These are phyloP conservation scores for Cytospora mali DNA, from an alignment of 2,329 filamentous ascomycete species.

Conservation along the genomic window DNA sequence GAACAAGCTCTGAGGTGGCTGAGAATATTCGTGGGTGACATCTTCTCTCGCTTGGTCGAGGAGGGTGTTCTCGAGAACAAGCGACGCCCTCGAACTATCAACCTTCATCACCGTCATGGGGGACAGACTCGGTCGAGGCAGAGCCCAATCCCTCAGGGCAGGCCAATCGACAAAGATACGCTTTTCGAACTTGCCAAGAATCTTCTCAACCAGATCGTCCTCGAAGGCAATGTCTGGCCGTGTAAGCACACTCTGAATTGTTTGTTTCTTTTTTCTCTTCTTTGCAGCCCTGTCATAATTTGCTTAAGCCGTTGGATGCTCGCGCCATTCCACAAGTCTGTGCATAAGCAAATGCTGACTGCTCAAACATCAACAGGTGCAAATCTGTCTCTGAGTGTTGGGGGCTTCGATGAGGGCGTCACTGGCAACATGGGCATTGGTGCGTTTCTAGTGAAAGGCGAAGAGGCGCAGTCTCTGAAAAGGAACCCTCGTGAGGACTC, in stretches of 20 bases:
- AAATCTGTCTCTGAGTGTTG: conserved; percentile 86
- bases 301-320: background rate
- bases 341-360: background rate
- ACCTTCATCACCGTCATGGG: conserved; percentile 77
- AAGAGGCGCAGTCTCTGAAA: conserved; percentile 62
- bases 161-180: conserved; percentile 68
- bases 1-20: conserved; percentile 87
- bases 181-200: conserved; percentile 77
- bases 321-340: background rate
- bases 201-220: conserved; percentile 75
- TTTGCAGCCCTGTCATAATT: background rate
- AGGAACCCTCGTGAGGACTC: conserved; percentile 35
- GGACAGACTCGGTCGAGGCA: conserved; percentile 75
- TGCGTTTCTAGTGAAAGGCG: conserved; percentile 78
- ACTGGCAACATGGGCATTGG: conserved; percentile 85
- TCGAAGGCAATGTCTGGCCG: conserved; percentile 82
- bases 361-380: conserved; percentile 39
- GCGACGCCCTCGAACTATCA: conserved; percentile 82
- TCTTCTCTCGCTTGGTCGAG: conserved; percentile 85
- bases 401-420: conserved; percentile 88
- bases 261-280: background rate
- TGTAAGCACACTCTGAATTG: conserved; percentile 55
- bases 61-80: conserved; percentile 88
- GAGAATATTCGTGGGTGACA: conserved; percentile 87
- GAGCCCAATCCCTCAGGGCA: conserved; percentile 75